Base-by-base conservation (phyloP, 345 rosid species). In the Euphorbia peplus region DNA sequence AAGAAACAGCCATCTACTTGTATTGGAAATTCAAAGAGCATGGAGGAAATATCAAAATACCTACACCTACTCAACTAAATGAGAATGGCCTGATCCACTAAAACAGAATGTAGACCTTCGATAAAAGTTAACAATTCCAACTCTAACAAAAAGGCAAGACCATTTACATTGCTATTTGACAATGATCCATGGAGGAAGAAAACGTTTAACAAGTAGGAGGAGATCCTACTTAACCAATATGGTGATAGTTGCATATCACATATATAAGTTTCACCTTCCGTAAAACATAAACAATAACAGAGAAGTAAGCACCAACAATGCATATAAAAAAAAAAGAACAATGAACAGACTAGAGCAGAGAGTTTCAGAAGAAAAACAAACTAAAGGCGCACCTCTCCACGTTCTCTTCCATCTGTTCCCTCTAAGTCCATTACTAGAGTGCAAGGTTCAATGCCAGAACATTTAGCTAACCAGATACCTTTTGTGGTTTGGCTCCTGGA, bases 321-420 rank as follows among this genome's bases (percentile, higher is more conserved):
- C 28, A n/a, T 3, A 28, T 22, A 1, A 54, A 5, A 21, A 14
- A 0, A 44, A 30, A 44, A 16, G 18, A 50, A 44, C 21, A 14
- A 30, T 18, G 14, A 28, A 5, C 6, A 57, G 29, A 56, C n/a
- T n/a, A 26, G 6, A 29, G 0, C 4, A 10, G 0, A 57, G 16
- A 26, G 55, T 11, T 8, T 19, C 10, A 16, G n/a, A 58, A 24
- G 4, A 21, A 4, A 39, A 67, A 4, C 3, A 4, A 16, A 67
- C 0, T 15, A 12, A 63, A 62, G 51, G 32, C 44, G 70, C 74
- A 95, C 99, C 96, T 95, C 99, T 82, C 99, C 99, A 39, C 96
- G 91, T 81, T 95, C 99, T 82, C 99, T 87, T 74, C 99, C 99
- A 83, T 95, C 99, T 8, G 99, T 92, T 53, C 99, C 99, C 89